A percentile compares a stretch with the other conserved stretches of the same genome.
Conservation (phyloP, 257 asterid genomes). For the Eucommia ulmoides region DNA sequence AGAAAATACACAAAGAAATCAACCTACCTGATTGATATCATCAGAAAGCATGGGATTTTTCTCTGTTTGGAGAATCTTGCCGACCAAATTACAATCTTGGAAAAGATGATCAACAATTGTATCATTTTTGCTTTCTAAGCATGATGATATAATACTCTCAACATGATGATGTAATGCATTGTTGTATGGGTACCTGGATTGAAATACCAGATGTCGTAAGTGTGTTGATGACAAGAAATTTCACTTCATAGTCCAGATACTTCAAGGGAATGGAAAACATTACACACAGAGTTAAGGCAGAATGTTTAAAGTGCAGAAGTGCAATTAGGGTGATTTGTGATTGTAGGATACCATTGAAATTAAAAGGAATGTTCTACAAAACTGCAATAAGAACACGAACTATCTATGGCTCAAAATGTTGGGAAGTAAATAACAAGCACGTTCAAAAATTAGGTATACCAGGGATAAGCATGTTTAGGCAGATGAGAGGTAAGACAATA, state of each 20-base stretch:
- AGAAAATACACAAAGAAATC: not conserved
- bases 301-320: too few species aligned
- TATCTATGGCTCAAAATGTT: too few species aligned
- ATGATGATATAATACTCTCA: conserved; percentile 80
- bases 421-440: too few species aligned
- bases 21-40: conserved; percentile 43
- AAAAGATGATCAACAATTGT: conserved; percentile 59
- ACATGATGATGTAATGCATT: conserved; percentile 94
- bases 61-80: conserved; percentile 65
- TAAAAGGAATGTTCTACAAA: too few species aligned
- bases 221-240: too few species aligned
- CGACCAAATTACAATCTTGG: conserved; percentile 54
- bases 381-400: too few species aligned
- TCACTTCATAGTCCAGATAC: not conserved
- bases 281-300: too few species aligned
- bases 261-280: not conserved
- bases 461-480: too few species aligned
- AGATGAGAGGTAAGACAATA: too few species aligned
- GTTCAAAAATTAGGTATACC: too few species aligned
- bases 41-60: conserved; percentile 43
- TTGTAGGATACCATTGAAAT: too few species aligned
- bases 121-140: conserved; percentile 67
- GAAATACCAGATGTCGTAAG: not conserved
- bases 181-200: conserved; percentile 74
- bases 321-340: too few species aligned